These are phyloP conservation scores for Lachancea waltii DNA, from an alignment of 805 yeast species.

Conservation along the genomic window DNA sequence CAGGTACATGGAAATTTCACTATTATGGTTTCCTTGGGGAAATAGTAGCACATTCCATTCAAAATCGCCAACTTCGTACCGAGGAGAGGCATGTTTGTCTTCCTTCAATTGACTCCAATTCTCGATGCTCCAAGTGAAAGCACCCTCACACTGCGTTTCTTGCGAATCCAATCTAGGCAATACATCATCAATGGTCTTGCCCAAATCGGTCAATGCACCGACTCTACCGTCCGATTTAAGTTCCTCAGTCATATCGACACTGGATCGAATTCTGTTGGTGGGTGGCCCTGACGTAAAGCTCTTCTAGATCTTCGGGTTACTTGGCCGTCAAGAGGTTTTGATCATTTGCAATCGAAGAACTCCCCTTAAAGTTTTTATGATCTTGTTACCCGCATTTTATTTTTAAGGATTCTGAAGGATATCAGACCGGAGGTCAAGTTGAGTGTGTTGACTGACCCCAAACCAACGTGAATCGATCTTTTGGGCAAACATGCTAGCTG, in stretches of 20 bases:
- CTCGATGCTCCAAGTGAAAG: constrained; percentile 46
- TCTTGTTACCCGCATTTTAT: constrained; percentile 2
- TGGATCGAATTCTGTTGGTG: neutral
- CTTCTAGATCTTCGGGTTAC: neutral
- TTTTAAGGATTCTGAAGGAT: no score
- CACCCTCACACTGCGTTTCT: constrained; percentile 27
- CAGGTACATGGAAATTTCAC: constrained; percentile 64
- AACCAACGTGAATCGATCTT: no score
- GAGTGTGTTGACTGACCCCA: no score
- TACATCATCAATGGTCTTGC: constrained; percentile 19
- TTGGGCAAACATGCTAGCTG: no score
- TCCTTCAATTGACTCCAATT: constrained; percentile 42
- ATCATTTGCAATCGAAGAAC: neutral
- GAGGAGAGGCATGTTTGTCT: constrained; percentile 36
- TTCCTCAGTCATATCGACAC: neutral
- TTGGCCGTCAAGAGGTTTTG: neutral
- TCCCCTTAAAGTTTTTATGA: constrained; percentile 3
- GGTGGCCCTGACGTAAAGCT: neutral
- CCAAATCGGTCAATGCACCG: constrained; percentile 18
- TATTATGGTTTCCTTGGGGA: constrained; percentile 64
- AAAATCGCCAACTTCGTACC: constrained; percentile 52
- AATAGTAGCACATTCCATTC: constrained; percentile 69
- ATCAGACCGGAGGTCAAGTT: no score
- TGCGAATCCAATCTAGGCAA: constrained; percentile 8
- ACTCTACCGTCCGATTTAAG: constrained; percentile 14